Evolutionary conservation across 1,284 basidiomycete species (phyloP).

Genomic region (Marasmius sp.): DNA sequence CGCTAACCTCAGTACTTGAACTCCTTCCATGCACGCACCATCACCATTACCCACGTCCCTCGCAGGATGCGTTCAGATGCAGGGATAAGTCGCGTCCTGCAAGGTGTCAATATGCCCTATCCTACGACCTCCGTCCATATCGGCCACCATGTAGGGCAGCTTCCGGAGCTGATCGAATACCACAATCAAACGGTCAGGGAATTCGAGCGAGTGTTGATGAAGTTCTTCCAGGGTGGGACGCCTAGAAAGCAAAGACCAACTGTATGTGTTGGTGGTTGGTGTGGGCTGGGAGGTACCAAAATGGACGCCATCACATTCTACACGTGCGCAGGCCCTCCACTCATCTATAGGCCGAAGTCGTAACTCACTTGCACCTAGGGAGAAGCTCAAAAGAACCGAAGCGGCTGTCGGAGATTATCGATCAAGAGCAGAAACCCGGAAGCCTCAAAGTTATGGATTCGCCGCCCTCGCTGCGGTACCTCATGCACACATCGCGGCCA

Average conservation of each 20-base stretch:
- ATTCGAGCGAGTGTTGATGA: constrained; percentile 80
- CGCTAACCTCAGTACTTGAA: constrained; percentile 74
- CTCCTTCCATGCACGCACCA: constrained; percentile 76
- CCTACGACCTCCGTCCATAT: constrained; percentile 85
- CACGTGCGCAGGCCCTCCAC: constrained; percentile 50
- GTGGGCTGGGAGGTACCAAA: constrained; percentile 74
- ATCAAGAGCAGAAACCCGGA: constrained; percentile 68
- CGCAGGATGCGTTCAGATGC: constrained; percentile 78
- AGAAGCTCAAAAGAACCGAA: constrained; percentile 75
- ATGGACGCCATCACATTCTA: constrained; percentile 86
- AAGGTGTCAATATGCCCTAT: constrained; percentile 74
- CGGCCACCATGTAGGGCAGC: constrained; percentile 69
- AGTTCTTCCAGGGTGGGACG: constrained; percentile 79
- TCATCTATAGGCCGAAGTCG: not conserved
- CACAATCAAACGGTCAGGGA: constrained; percentile 87
- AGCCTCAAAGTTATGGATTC: constrained; percentile 90
- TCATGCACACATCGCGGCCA: constrained; percentile 85
- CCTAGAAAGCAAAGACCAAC: constrained; percentile 75
- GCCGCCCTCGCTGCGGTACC: constrained; percentile 92
- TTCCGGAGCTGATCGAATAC: constrained; percentile 78
- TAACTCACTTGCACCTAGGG: constrained; percentile 34
- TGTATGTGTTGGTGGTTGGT: constrained; percentile 69
- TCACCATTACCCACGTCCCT: constrained; percentile 72
- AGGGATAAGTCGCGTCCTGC: constrained; percentile 72
- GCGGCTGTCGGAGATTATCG: constrained; percentile 80